A percentile compares a stretch with the other conserved stretches of the same genome.
phyloP scores from a whole-genome alignment of 371 early-diverging fungal genomes.

The Zychaea mexicana region DNA sequence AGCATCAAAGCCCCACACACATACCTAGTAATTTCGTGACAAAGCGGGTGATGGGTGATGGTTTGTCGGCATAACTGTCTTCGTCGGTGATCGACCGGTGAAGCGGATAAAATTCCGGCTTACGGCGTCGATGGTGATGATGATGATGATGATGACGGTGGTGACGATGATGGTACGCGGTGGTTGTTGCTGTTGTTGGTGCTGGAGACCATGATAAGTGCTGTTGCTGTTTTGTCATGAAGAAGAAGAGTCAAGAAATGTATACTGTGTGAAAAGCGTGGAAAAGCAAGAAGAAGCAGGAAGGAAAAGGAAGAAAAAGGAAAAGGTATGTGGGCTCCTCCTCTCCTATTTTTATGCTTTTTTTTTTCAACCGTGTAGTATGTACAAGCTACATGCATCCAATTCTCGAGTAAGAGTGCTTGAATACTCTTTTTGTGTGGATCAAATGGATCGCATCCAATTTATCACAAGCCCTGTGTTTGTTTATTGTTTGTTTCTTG shows the following conservation, averaged over 20 bases:
- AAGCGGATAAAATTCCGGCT: slow-evolving; percentile 17
- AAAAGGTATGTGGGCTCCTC: not conserved
- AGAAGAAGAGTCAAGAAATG: no score
- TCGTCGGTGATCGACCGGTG: slow-evolving; percentile 28
- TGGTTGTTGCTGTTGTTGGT: not conserved
- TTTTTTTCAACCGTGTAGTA: no score
- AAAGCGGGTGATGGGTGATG: slow-evolving; percentile 26
- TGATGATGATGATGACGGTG: not conserved
- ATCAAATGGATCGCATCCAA: no score
- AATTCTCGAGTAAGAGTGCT: not conserved
- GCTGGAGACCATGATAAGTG: slow-evolving; percentile 11
- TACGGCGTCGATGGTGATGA: slow-evolving; percentile 4
- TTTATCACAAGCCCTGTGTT: no score
- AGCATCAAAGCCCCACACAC: not conserved
- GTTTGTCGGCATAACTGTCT: slow-evolving; percentile 18
- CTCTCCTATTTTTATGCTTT: not conserved
- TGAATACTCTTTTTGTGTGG: not conserved
- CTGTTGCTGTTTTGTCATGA: slow-evolving; percentile 17
- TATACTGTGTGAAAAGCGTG: not conserved
- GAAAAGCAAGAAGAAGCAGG: not conserved
- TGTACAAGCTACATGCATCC: no score
- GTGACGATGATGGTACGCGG: not conserved
- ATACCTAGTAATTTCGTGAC: slow-evolving; percentile 24
- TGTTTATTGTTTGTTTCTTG: no score
- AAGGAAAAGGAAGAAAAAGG: not conserved